These are phyloP conservation scores for Hippophae rhamnoides DNA, from an alignment of 306 rosid species.

Conservation along the genomic window DNA sequence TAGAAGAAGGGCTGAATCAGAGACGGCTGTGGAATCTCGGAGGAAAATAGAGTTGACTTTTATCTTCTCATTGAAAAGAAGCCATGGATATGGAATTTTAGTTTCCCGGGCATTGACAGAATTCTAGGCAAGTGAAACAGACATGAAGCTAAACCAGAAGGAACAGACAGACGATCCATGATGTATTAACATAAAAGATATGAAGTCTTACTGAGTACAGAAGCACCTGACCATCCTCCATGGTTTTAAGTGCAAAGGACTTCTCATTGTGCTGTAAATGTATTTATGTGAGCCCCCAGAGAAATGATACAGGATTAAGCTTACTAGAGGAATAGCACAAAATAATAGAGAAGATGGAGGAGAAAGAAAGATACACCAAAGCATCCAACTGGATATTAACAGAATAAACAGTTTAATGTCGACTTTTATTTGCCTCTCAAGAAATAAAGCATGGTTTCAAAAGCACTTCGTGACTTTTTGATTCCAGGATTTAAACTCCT, in stretches of 20 bases:
- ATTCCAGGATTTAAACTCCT: too few relatives aligned
- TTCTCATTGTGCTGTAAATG: constrained; percentile 77
- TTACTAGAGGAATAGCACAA: neutral
- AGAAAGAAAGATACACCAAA: too few relatives aligned
- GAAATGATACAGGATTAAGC: neutral
- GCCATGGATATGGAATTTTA: constrained; percentile 89
- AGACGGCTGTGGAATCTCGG: constrained; percentile 89
- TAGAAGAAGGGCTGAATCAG: constrained; percentile 75
- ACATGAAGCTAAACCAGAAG: constrained; percentile 7
- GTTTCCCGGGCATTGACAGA: constrained; percentile 89
- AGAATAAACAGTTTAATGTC: too few relatives aligned
- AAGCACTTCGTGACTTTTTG: too few relatives aligned
- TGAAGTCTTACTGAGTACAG: constrained; percentile 62
- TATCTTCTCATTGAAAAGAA: constrained; percentile 88
- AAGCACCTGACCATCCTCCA: constrained; percentile 98
- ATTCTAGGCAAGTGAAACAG: constrained; percentile 48
- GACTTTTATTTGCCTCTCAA: too few relatives aligned
- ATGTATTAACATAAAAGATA: constrained; percentile 10
- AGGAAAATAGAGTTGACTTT: constrained; percentile 95
- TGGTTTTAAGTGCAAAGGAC: constrained; percentile 76
- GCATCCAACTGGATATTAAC: too few relatives aligned
- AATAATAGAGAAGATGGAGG: neutral
- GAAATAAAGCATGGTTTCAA: too few relatives aligned
- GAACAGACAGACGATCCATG: constrained; percentile 1
- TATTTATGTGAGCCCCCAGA: constrained; percentile 17